Base-by-base conservation (phyloP, 306 rosid genomes). In the Lathyrus tuberosus region DNA sequence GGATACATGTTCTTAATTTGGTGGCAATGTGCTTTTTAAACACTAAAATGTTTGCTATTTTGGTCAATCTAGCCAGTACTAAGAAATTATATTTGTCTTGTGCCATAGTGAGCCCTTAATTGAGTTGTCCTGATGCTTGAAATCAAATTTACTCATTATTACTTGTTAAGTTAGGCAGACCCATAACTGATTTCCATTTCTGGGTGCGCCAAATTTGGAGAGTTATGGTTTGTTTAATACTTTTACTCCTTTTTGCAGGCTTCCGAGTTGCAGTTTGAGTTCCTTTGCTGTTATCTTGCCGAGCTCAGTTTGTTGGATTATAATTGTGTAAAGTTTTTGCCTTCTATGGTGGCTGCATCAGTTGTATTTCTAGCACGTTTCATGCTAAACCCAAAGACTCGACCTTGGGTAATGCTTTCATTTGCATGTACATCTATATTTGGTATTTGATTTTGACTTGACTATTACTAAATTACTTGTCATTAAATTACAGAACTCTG, bases 281-380 rank as follows among this genome's bases (percentile, higher is more conserved):
- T 88, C 79, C 86, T 94, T 38, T 46, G 87, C 59, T 71, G 53
- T 84, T 91, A 91, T 78, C 92, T 91, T 35, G 96, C 96, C 0
- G 99, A 94, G 82, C 86, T 94, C 48, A 94, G 99, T 72, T 79
- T 94, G 77, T 67, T 94, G 62, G 99, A 94, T 37, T 94, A 91
- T 60, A 68, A 72, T 56, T 87, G 88, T 63, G 84, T 94, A 0
- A 87, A 84, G 76, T 88, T 81, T 75, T 70, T 91, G 79, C 97
- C 99, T 70, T 94, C 99, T 57, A 65, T 88, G 87, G 86, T 94
- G 57, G 99, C 97, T 0, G 92, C 97, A 0, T 87, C 97, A 0
- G 96, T 84, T 20, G 69, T 85, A 12, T 94, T 85, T 83, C 84
- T 91, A 9, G 82, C 99, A 1, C 86, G 87, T 61, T 91, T 87